Percentiles rank a stretch among this genome's conserved stretches.
Evolutionary conservation across 2,329 filamentous ascomycete genomes (phyloP).

Genomic region (Arthrobotrys sphaeroides): DNA sequence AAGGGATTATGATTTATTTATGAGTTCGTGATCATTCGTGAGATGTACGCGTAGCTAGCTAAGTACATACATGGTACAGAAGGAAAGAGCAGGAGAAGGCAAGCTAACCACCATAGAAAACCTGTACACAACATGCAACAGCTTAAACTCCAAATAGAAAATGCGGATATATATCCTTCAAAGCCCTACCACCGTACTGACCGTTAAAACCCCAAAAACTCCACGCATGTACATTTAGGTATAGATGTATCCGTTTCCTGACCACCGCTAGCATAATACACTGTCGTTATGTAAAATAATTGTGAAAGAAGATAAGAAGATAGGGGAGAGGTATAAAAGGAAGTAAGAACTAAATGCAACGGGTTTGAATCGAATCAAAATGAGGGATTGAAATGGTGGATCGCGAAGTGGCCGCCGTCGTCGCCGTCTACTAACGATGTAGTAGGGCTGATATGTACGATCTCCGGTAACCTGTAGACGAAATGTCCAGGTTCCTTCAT

Average conservation of each 20-base stretch:
- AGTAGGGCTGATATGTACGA: background rate
- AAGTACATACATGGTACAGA: background rate
- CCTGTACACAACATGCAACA: no score
- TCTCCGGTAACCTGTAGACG: conserved; percentile 21
- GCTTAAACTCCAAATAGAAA: conserved; percentile 2
- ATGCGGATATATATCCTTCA: background rate
- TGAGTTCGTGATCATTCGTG: background rate
- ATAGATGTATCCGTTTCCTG: background rate
- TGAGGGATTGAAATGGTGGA: background rate
- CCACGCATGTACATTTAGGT: background rate
- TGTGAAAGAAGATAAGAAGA: background rate
- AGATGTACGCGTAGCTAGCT: background rate
- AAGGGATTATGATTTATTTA: background rate
- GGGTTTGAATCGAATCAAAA: background rate
- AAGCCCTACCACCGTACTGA: background rate
- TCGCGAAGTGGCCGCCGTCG: background rate
- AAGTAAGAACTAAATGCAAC: no score
- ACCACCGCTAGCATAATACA: background rate
- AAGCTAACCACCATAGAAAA: background rate
- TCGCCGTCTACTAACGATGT: background rate
- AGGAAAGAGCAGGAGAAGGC: no score
- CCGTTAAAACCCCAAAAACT: background rate
- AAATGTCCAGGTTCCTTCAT: conserved; percentile 42
- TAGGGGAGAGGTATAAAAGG: no score
- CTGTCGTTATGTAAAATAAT: no score